Base-by-base conservation (phyloP, 2,329 filamentous ascomycete species). In the Aspergillus glaucus region DNA sequence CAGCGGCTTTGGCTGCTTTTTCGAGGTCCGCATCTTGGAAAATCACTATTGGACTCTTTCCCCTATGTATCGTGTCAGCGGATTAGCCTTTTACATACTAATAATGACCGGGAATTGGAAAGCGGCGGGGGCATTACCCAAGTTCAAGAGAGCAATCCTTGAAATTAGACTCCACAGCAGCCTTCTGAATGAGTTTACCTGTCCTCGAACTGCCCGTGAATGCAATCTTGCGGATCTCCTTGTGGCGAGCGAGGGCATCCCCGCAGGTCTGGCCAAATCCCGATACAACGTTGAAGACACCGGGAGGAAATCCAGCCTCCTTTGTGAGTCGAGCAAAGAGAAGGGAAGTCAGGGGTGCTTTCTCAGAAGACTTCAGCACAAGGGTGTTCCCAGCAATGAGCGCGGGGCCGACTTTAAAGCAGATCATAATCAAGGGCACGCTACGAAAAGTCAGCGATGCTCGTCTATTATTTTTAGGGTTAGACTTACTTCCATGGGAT, bases 241-340 rank as follows among this genome's bases (percentile, higher is more conserved):
- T 50, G 39, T 46, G 50, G 12, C 40, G 17, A 17, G 55, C 49
- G n/a, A 60, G 45, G 0, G 54, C 34, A 3, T 48, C 48, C 10
- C 61, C 63, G 55, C 86, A 84, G 6, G 43, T 24, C 41, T 73
- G 71, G 28, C 82, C 77, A 60, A 84, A 81, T 3, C 87, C 74
- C 6, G 78, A 77, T 43, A 82, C 59, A 3, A 82, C 73, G 51
- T 74, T 79, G 47, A 82, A 68, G 7, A 78, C 76, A 14, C 54
- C 51, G 0, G 47, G 34, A 1, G 54, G 51, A 19, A 54, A 45
- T 1, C 50, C 45, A 6, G 50, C 50, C 14, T 50, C 41, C 3
- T 48, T 14, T 32, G 34, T 36, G 6, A 48, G 41, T 2, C 17
- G 10, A 4, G 28, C 48, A 6, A 48, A 15, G 4, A 37, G n/a